These are phyloP conservation scores for Platanthera guangdongensis DNA, from an alignment of 106 monocot genomes.

Conservation along the genomic window DNA sequence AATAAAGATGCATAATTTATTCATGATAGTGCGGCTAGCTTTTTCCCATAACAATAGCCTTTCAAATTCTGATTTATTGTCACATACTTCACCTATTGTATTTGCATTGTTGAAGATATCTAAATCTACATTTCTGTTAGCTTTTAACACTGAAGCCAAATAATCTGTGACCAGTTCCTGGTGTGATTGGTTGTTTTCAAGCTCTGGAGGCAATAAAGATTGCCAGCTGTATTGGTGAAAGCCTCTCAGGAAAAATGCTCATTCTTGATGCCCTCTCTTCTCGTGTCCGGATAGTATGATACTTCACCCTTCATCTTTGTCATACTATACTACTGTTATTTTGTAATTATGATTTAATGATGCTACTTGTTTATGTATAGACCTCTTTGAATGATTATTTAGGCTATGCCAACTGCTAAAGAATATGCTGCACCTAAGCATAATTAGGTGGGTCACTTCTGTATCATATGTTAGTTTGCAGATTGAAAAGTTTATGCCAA, in stretches of 20 bases:
- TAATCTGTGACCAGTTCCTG: constrained; percentile 58
- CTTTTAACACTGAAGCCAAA: neutral
- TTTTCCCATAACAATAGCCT: too few relatives aligned
- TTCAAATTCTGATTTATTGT: neutral
- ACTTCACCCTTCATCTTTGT: constrained; percentile 6
- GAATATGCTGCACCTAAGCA: neutral
- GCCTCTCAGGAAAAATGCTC: constrained; percentile 90
- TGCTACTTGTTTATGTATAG: neutral
- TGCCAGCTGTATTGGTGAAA: constrained; percentile 73
- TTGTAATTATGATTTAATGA: neutral
- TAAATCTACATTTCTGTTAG: neutral
- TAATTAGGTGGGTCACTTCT: neutral
- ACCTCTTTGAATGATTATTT: neutral
- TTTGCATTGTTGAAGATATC: neutral
- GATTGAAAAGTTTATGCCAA: neutral
- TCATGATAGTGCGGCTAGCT: too few relatives aligned
- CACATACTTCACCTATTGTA: neutral
- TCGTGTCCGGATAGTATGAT: constrained; percentile 74
- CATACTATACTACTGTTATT: neutral
- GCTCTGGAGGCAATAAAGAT: constrained; percentile 96
- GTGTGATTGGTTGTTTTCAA: constrained; percentile 94
- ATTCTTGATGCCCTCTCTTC: constrained; percentile 85
- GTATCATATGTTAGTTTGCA: neutral
- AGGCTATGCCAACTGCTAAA: neutral
- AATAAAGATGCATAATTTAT: too few relatives aligned